Percentiles rank a stretch among this genome's conserved stretches.
phyloP scores from a whole-genome alignment of 1,139 yeast genomes.

The Pneumocystis murina region DNA sequence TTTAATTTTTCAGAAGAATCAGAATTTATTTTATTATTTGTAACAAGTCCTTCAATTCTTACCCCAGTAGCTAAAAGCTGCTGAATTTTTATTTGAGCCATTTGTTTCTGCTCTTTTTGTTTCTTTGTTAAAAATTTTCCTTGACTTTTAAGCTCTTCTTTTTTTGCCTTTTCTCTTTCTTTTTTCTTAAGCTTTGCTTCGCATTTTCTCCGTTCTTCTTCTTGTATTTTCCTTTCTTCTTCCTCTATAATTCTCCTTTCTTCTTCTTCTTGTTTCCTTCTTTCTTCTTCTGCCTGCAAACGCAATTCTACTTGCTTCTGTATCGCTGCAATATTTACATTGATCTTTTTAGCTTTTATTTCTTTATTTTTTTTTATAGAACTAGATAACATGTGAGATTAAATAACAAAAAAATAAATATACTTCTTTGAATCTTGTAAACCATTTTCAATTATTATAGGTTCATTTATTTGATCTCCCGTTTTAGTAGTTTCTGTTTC shows the following conservation, averaged over 20 bases:
- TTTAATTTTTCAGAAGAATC: constrained; percentile 38
- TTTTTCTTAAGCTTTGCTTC: constrained; percentile 51
- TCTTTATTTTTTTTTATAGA: constrained; percentile 22
- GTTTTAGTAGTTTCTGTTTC: constrained; percentile 17
- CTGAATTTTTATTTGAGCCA: constrained; percentile 78
- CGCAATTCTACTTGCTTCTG: constrained; percentile 17
- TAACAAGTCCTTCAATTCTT: constrained; percentile 60
- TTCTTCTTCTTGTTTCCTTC: constrained; percentile 45
- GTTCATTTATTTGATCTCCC: constrained; percentile 30
- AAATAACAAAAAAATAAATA: not conserved
- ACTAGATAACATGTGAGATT: not conserved
- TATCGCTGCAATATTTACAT: constrained; percentile 1
- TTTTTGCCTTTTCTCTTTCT: constrained; percentile 60
- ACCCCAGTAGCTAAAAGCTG: constrained; percentile 58
- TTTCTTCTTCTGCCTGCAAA: constrained; percentile 20
- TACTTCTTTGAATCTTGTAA: not conserved
- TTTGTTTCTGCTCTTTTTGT: constrained; percentile 82
- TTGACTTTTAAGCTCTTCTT: constrained; percentile 82
- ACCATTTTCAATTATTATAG: not conserved
- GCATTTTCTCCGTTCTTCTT: constrained; percentile 44
- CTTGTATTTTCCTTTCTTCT: constrained; percentile 48
- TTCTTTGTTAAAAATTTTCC: constrained; percentile 72
- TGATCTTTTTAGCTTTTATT: constrained; percentile 14
- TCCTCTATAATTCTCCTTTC: constrained; percentile 34
- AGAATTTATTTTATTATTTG: constrained; percentile 18